Evolutionary conservation across 2,329 filamentous ascomycete species (phyloP).

Genomic region (Didymella keratinophila): DNA sequence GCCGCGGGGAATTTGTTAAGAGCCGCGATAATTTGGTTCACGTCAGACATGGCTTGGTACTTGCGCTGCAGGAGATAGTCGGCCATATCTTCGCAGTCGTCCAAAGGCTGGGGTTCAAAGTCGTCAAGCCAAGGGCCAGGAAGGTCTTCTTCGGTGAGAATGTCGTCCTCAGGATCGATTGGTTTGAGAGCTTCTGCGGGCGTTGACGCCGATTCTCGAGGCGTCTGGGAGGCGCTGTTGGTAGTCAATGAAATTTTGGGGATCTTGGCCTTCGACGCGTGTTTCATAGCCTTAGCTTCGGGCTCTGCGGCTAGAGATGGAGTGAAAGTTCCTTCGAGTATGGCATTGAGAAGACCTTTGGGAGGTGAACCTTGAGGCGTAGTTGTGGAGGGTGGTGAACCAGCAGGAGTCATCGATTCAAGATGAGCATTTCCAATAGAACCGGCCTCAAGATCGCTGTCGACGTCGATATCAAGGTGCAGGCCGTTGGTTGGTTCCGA

Average conservation of each 20-base stretch:
- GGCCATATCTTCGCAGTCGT: slow-evolving; percentile 51
- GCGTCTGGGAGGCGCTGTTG: slow-evolving; percentile 38
- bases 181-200: slow-evolving; percentile 35
- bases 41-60: slow-evolving; percentile 54
- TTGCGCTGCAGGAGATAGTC: slow-evolving; percentile 52
- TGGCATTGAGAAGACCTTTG: slow-evolving; percentile 25
- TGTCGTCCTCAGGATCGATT: slow-evolving; percentile 45
- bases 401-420: slow-evolving; percentile 23
- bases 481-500: slow-evolving; percentile 25
- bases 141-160: slow-evolving; percentile 48
- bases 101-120: slow-evolving; percentile 36
- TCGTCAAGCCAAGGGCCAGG: slow-evolving; percentile 47
- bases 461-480: slow-evolving; percentile 24
- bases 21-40: slow-evolving; percentile 52
- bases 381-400: slow-evolving; percentile 21
- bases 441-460: slow-evolving; percentile 27
- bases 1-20: slow-evolving; percentile 54
- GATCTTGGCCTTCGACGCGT: slow-evolving; percentile 20
- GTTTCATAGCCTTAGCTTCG: slow-evolving; percentile 19
- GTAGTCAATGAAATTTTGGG: slow-evolving; percentile 35
- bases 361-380: slow-evolving; percentile 34
- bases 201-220: slow-evolving; percentile 36
- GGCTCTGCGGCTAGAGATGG: slow-evolving; percentile 17
- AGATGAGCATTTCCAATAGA: slow-evolving; percentile 25
- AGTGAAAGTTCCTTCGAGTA: slow-evolving; percentile 20